Evolutionary conservation across 148 eudicot genomes (phyloP).

Genomic region (Chenopodium quinoa): DNA sequence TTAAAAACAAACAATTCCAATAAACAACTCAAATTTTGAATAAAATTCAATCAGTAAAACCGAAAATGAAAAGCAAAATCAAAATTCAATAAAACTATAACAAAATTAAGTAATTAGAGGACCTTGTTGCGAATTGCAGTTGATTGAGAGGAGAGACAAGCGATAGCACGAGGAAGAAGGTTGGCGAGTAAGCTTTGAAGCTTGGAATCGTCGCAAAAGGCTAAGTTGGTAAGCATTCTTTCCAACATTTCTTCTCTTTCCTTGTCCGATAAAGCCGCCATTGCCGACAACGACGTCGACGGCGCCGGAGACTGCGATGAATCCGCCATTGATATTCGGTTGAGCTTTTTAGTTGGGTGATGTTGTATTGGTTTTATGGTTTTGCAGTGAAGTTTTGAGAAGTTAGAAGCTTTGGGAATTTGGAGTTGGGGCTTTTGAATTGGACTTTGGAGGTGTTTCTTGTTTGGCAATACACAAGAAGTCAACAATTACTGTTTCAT

Average conservation of each 20-base stretch:
- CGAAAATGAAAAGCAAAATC: neutral
- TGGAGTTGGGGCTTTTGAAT: neutral
- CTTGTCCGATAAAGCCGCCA: conserved; percentile 48
- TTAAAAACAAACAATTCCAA: neutral
- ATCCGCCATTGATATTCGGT: conserved; percentile 34
- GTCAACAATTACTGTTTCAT: no score
- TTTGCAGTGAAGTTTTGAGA: neutral
- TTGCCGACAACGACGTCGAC: conserved; percentile 7
- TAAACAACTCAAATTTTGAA: neutral
- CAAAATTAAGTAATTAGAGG: neutral
- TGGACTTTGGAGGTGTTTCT: neutral
- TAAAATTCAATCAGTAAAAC: conserved; percentile 1
- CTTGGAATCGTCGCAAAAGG: conserved; percentile 83
- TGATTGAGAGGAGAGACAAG: conserved; percentile 62
- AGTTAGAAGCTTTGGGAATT: neutral
- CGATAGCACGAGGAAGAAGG: conserved; percentile 78
- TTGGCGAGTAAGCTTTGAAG: conserved; percentile 70
- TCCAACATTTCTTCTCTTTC: conserved; percentile 75
- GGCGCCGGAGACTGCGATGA: conserved; percentile 24
- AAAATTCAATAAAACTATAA: neutral
- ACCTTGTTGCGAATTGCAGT: conserved; percentile 71
- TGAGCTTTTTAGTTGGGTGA: neutral
- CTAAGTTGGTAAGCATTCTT: conserved; percentile 79
- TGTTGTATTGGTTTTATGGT: neutral
- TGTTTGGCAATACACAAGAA: no score